These are phyloP conservation scores for Cichorium intybus DNA, from an alignment of 140 eudicot species.

Conservation along the genomic window DNA sequence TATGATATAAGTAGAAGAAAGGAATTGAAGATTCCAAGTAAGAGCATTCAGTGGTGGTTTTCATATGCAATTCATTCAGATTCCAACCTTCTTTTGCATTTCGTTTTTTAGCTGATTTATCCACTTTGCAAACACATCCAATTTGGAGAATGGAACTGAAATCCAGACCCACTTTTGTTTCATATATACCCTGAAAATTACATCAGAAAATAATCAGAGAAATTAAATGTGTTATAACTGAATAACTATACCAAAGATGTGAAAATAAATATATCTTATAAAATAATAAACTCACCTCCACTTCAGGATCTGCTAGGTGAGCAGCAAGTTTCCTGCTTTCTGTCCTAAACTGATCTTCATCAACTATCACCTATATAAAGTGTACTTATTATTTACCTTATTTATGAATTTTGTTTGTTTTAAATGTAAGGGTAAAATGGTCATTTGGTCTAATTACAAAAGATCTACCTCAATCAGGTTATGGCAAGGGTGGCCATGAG, in stretches of 20 bases:
- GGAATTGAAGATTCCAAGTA: slow-evolving; percentile 69
- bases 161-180: slow-evolving; percentile 78
- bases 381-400: slow-evolving; percentile 4
- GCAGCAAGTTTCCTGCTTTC: slow-evolving; percentile 90
- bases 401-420: not conserved
- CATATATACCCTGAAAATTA: slow-evolving; percentile 96
- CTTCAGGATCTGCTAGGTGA: slow-evolving; percentile 98
- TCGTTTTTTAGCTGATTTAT: slow-evolving; percentile 73
- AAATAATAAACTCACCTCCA: slow-evolving; percentile 75
- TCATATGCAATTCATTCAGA: slow-evolving; percentile 81
- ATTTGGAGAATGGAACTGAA: slow-evolving; percentile 77
- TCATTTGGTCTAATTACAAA: not conserved
- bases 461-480: slow-evolving; percentile 85
- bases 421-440: not conserved
- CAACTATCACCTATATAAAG: slow-evolving; percentile 64
- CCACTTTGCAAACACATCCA: slow-evolving; percentile 98
- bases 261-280: too few species aligned
- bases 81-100: slow-evolving; percentile 76
- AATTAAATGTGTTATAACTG: not conserved
- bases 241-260: too few species aligned
- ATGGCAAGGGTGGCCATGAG: slow-evolving; percentile 81
- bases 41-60: slow-evolving; percentile 94
- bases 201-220: slow-evolving; percentile 6
- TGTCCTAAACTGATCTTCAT: slow-evolving; percentile 77
- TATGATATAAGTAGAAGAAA: slow-evolving; percentile 88